Conservation (phyloP, 2,329 filamentous ascomycete species). For the Pestalotiopsis sp. region DNA sequence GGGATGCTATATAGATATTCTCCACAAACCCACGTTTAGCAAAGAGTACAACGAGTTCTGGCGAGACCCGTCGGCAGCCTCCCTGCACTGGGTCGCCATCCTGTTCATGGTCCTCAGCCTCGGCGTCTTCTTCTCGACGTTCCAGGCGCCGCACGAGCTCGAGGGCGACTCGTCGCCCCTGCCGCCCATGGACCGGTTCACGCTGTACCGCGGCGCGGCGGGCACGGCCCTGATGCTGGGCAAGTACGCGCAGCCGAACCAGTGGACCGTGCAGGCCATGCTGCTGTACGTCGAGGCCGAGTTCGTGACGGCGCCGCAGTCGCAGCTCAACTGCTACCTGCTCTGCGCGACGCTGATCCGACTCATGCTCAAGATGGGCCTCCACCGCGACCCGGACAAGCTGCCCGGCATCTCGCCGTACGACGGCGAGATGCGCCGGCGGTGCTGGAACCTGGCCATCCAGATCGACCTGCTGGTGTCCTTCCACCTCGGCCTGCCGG, state of each 20-base stretch:
- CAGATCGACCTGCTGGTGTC: constrained; percentile 68
- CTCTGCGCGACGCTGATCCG: constrained; percentile 53
- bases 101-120: constrained; percentile 51
- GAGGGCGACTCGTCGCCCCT: constrained; percentile 38
- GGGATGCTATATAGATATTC: constrained; percentile 42
- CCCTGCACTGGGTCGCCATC: constrained; percentile 52
- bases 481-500: constrained; percentile 70
- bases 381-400: constrained; percentile 58
- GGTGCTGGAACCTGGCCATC: constrained; percentile 55
- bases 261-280: constrained; percentile 52
- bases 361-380: constrained; percentile 60
- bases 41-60: constrained; percentile 56
- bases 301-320: constrained; percentile 53
- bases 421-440: constrained; percentile 56
- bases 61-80: constrained; percentile 40
- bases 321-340: constrained; percentile 58
- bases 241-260: constrained; percentile 53
- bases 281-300: constrained; percentile 56
- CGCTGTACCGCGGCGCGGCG: constrained; percentile 50
- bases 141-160: constrained; percentile 47
- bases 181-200: constrained; percentile 47
- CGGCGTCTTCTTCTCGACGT: constrained; percentile 48
- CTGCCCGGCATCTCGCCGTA: constrained; percentile 54
- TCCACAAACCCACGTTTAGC: constrained; percentile 57
- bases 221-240: constrained; percentile 54